phyloP scores from a whole-genome alignment of 2,329 filamentous ascomycete species.

The Aspergillus intermedius region DNA sequence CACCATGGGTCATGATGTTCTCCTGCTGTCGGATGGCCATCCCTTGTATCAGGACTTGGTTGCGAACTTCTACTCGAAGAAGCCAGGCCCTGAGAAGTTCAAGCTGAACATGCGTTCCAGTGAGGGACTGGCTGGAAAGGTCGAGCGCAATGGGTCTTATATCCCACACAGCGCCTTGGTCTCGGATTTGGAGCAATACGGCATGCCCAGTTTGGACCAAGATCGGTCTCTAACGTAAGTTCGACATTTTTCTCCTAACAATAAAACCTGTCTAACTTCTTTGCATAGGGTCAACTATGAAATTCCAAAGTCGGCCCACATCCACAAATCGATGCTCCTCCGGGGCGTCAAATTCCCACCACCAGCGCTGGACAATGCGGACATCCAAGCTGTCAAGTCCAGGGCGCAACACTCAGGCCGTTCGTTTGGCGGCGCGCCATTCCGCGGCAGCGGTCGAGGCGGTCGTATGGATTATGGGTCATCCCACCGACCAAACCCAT shows the following conservation, averaged over 20 bases:
- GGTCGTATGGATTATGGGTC: constrained; percentile 51
- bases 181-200: constrained; percentile 66
- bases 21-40: constrained; percentile 78
- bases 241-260: constrained; percentile 1
- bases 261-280: constrained; percentile 21
- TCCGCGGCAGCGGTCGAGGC: constrained; percentile 44
- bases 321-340: constrained; percentile 91
- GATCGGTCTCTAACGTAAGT: constrained; percentile 78
- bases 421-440: constrained; percentile 61
- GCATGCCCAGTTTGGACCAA: constrained; percentile 71
- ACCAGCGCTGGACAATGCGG: constrained; percentile 65
- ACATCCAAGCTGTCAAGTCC: constrained; percentile 66
- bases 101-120: constrained; percentile 69
- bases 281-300: constrained; percentile 69
- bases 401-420: constrained; percentile 62
- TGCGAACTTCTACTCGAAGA: constrained; percentile 85
- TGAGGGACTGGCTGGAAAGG: constrained; percentile 69
- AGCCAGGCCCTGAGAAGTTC: constrained; percentile 60
- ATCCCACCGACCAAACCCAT: constrained; percentile 38
- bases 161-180: constrained; percentile 74
- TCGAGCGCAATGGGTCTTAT: constrained; percentile 77
- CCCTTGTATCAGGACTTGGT: constrained; percentile 80
- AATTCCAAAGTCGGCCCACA: constrained; percentile 63
- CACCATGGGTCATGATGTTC: constrained; percentile 67
- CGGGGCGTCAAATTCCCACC: constrained; percentile 69